phyloP scores from a whole-genome alignment of 257 asterid genomes.

The Primulina eburnea region DNA sequence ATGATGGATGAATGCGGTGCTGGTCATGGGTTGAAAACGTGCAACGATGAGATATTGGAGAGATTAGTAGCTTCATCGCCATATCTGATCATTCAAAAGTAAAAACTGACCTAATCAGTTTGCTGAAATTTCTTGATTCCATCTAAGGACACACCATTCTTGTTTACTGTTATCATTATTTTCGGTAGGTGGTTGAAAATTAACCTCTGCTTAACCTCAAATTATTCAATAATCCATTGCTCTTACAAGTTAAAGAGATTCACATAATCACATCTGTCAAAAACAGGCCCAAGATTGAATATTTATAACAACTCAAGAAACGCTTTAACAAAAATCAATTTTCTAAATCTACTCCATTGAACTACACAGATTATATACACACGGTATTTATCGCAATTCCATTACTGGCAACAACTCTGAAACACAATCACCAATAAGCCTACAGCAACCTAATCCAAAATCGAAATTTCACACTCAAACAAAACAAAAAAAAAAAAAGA shows the following conservation, averaged over 20 bases:
- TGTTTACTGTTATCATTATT: neutral
- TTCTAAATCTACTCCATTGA: neutral
- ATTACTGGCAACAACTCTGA: neutral
- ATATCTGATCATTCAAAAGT: conserved; percentile 31
- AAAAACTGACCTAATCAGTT: conserved; percentile 16
- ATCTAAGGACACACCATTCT: neutral
- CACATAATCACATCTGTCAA: no score
- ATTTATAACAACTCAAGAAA: neutral
- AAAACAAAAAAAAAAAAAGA: no score
- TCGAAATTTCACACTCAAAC: neutral
- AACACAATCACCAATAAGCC: neutral
- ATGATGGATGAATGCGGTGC: conserved; percentile 26
- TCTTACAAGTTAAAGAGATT: neutral
- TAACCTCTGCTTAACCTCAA: neutral
- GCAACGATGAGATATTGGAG: conserved; percentile 42
- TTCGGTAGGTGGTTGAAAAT: neutral
- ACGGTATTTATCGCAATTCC: neutral
- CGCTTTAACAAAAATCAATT: neutral
- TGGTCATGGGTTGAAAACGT: conserved; percentile 31
- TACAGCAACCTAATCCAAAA: neutral
- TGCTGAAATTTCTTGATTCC: neutral
- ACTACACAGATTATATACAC: neutral
- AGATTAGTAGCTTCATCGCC: conserved; percentile 49
- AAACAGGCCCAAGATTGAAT: neutral
- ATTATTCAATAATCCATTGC: neutral